Conservation (phyloP, 495 filamentous ascomycete genomes). For the Xylaria longipes region DNA sequence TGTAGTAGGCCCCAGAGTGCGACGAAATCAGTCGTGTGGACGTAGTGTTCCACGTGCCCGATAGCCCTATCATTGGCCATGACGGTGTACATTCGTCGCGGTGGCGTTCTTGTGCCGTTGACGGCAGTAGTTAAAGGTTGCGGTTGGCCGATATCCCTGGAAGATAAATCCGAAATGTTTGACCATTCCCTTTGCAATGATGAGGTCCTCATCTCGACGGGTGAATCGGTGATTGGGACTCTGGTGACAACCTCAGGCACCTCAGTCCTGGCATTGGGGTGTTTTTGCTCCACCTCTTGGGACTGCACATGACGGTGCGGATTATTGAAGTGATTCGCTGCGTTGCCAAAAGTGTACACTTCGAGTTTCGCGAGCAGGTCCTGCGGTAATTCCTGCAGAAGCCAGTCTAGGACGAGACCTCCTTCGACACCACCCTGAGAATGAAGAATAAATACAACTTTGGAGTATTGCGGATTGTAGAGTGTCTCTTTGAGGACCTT, state of each 20-base stretch:
- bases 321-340: slow-evolving; percentile 90
- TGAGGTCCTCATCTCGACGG: slow-evolving; percentile 29
- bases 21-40: slow-evolving; percentile 77
- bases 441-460: slow-evolving; percentile 80
- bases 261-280: slow-evolving; percentile 21
- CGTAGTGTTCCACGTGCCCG: slow-evolving; percentile 84
- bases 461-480: slow-evolving; percentile 64
- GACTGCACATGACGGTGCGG: slow-evolving; percentile 58
- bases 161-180: slow-evolving; percentile 24
- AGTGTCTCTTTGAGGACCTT: slow-evolving; percentile 64
- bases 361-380: slow-evolving; percentile 72
- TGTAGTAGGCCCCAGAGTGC: slow-evolving; percentile 76
- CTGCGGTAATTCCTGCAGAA: slow-evolving; percentile 76
- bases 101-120: slow-evolving; percentile 21
- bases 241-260: slow-evolving; percentile 28
- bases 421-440: slow-evolving; percentile 84
- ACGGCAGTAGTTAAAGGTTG: slow-evolving; percentile 21
- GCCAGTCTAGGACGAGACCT: slow-evolving; percentile 76
- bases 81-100: slow-evolving; percentile 26
- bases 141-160: slow-evolving; percentile 15
- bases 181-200: slow-evolving; percentile 27
- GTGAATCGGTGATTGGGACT: slow-evolving; percentile 35
- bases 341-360: slow-evolving; percentile 85
- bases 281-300: slow-evolving; percentile 35
- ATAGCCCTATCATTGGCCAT: slow-evolving; percentile 56